Percentiles rank a stretch among this genome's conserved stretches.
phyloP scores from a whole-genome alignment of 345 rosid genomes.

The Boechera stricta region DNA sequence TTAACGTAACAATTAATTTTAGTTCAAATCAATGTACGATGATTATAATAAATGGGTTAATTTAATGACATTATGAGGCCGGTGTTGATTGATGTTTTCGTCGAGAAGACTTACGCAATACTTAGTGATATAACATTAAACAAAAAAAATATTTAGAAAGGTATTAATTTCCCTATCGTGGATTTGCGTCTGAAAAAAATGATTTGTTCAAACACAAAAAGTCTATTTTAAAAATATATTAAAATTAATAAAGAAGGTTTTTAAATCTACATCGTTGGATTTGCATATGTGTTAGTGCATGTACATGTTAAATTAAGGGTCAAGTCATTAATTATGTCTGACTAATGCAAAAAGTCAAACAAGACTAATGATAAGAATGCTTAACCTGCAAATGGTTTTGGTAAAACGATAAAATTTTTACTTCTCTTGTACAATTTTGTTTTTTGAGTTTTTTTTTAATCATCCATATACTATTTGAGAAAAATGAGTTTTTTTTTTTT shows the following conservation, averaged over 20 bases:
- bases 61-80: slow-evolving; percentile 31
- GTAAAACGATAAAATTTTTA: neutral
- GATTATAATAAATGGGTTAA: slow-evolving; percentile 22
- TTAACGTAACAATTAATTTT: slow-evolving; percentile 27
- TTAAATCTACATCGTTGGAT: slow-evolving; percentile 16
- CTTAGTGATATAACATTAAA: neutral
- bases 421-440: neutral
- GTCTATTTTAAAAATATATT: neutral
- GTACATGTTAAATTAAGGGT: slow-evolving; percentile 25
- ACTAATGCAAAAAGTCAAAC: slow-evolving; percentile 40
- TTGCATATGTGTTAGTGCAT: slow-evolving; percentile 44
- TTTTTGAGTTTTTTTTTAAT: neutral
- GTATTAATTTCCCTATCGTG: neutral
- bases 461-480: neutral
- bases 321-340: slow-evolving; percentile 31
- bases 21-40: slow-evolving; percentile 34
- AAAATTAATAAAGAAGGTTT: neutral
- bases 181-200: slow-evolving; percentile 12
- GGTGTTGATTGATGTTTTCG: slow-evolving; percentile 43
- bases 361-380: neutral
- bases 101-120: slow-evolving; percentile 24
- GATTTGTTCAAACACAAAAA: neutral
- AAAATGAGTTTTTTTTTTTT: neutral
- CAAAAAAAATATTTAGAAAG: neutral
- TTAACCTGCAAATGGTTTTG: slow-evolving; percentile 11